Base-by-base conservation (phyloP, 208 protist species). In the Crithidia mellificae region DNA sequence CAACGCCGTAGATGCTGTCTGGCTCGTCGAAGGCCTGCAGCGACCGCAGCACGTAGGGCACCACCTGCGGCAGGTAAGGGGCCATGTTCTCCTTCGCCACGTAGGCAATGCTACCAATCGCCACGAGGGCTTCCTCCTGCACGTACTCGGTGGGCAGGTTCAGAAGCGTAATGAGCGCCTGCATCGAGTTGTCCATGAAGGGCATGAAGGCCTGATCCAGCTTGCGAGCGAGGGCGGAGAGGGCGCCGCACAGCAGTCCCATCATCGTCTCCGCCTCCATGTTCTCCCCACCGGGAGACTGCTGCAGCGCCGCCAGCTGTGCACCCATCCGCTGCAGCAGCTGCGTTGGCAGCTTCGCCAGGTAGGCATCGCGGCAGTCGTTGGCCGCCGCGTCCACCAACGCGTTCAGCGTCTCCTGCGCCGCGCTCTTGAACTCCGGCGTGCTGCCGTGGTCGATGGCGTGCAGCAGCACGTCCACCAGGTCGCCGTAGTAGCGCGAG, bases 391-490 rank as follows among this genome's bases (percentile, higher is more conserved):
- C 92, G 61, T 91, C 85, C 50, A 99, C 84, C 24, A 99, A 63
- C 20, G 85, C 75, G 80, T 96, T 98, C 15, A 99, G 73, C 29
- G 96, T 94, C 67, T 98, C 96, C 71, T 98, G 98, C 30, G 96
- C 91, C n/a, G 83, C 82, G 46, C 72, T 73, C 39, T 86, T 81
- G 9, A 98, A 72, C 57, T 91, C 88, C 14, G 73, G 56, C 30
- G 97, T 81, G 29, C 56, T 65, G 38, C 84, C 81, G 57, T 95
- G 85, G 64, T 96, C 87, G 59, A 96, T 87, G 41, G 79, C 83
- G 9, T 54, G 47, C 51, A 95, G 74, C 36, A 97, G 61, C 17
- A 86, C 82, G 34, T 59, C 59, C 44, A 92, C 68, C 20, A 94
- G 63, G 63, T 90, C 83, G 24, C 65, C 68, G 69, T 96, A 98